These are phyloP conservation scores for Neocallimastix lanati DNA, from an alignment of 192 early-diverging fungal genomes.

Conservation along the genomic window DNA sequence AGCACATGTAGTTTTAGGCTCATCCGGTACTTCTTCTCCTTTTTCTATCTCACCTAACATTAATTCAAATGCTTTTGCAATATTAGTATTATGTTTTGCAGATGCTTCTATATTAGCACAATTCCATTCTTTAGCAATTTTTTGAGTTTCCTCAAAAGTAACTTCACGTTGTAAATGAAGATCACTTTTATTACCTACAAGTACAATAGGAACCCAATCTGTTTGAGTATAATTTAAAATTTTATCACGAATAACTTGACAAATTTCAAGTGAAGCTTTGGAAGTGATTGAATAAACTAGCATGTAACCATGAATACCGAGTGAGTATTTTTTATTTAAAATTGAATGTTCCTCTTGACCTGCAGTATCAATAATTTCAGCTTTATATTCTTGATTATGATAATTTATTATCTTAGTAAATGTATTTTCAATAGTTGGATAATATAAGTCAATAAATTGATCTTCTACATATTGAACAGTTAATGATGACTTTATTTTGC, in stretches of 20 bases:
- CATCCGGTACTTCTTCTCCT: background rate
- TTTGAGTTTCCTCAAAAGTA: slow-evolving; percentile 52
- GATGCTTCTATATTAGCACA: slow-evolving; percentile 78
- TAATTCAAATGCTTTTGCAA: slow-evolving; percentile 9
- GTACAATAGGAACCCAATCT: slow-evolving; percentile 43
- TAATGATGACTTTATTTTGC: slow-evolving; percentile 80
- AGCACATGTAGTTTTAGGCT: background rate
- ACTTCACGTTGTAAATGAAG: slow-evolving; percentile 59
- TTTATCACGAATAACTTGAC: slow-evolving; percentile 76
- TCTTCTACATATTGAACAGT: slow-evolving; percentile 85
- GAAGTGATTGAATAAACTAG: slow-evolving; percentile 83
- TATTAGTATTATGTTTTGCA: slow-evolving; percentile 82
- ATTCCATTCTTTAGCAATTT: slow-evolving; percentile 60
- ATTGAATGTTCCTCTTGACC: slow-evolving; percentile 95
- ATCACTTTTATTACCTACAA: slow-evolving; percentile 49
- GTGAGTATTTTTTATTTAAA: slow-evolving; percentile 70
- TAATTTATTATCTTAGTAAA: slow-evolving; percentile 72
- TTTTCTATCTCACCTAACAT: background rate
- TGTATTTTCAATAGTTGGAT: slow-evolving; percentile 88
- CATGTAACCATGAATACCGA: slow-evolving; percentile 86
- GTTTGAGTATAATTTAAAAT: slow-evolving; percentile 80
- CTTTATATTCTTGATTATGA: slow-evolving; percentile 62
- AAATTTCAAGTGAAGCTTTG: slow-evolving; percentile 73
- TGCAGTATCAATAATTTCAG: slow-evolving; percentile 88
- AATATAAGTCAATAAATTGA: slow-evolving; percentile 79